Conservation (phyloP, 495 filamentous ascomycete genomes). For the Penicillium psychrofluorescens region DNA sequence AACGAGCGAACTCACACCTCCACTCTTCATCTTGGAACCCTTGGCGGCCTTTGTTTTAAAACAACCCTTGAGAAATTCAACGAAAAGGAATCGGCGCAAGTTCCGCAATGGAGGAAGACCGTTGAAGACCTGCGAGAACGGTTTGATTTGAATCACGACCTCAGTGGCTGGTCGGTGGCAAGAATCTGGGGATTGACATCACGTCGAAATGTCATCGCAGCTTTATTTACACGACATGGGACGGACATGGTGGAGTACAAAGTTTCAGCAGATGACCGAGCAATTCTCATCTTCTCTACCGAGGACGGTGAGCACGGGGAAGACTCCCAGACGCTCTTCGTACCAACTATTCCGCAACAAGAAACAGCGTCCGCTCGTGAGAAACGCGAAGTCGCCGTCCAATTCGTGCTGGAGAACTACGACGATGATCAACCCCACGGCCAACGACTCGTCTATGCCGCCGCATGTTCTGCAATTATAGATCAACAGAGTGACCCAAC, state of each 20-base stretch:
- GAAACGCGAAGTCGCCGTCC: conserved; percentile 19
- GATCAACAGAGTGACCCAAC: conserved; percentile 16
- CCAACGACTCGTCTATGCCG: conserved; percentile 29
- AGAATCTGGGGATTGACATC: conserved; percentile 48
- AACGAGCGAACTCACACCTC: conserved; percentile 7
- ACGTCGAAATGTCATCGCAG: conserved; percentile 28
- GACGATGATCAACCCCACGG: conserved; percentile 10
- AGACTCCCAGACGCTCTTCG: conserved; percentile 6
- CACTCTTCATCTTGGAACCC: conserved; percentile 24
- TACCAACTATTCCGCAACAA: neutral
- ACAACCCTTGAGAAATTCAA: conserved; percentile 4
- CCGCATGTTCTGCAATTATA: conserved; percentile 32
- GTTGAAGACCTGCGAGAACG: conserved; percentile 27
- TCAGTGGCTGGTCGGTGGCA: conserved; percentile 32
- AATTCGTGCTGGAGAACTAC: conserved; percentile 21
- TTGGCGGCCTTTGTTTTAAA: conserved; percentile 15
- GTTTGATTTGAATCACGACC: conserved; percentile 39
- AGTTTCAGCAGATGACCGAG: conserved; percentile 27
- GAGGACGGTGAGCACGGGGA: conserved; percentile 2
- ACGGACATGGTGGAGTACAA: conserved; percentile 48
- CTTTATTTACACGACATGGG: conserved; percentile 40
- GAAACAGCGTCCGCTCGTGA: conserved; percentile 6
- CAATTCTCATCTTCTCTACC: conserved; percentile 29
- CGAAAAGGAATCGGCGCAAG: neutral
- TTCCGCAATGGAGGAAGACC: conserved; percentile 24